phyloP scores from a whole-genome alignment of 208 protist species.

The Vickermania spadyakhi region DNA sequence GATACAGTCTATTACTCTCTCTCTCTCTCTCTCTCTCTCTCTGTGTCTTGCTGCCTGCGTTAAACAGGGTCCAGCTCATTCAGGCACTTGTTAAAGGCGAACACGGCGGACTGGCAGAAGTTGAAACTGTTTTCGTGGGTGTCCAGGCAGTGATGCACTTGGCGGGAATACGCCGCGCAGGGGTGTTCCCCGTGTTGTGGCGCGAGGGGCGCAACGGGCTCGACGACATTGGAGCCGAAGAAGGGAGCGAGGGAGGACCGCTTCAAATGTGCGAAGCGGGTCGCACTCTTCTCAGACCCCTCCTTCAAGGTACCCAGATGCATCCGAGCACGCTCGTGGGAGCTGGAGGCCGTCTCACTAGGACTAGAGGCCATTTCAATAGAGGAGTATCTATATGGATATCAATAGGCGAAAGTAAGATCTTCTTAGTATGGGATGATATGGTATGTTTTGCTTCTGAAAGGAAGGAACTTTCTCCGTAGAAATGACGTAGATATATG shows the following conservation, averaged over 20 bases:
- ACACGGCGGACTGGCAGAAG: conserved; percentile 58
- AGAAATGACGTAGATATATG: too few relatives aligned
- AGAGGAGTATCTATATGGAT: too few relatives aligned
- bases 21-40: conserved; percentile 1
- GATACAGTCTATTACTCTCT: neutral
- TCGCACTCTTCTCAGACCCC: conserved; percentile 17
- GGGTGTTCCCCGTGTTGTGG: conserved; percentile 20
- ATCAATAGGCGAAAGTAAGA: too few relatives aligned
- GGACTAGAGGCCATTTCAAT: too few relatives aligned
- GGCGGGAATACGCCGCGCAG: conserved; percentile 44
- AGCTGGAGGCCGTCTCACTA: conserved; percentile 2
- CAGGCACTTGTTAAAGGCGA: conserved; percentile 58
- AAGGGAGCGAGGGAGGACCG: conserved; percentile 64
- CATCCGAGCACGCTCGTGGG: conserved; percentile 24
- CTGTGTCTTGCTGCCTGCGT: neutral
- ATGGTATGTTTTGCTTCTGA: too few relatives aligned
- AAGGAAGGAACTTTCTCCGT: too few relatives aligned
- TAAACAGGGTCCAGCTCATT: conserved; percentile 18
- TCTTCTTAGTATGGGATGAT: too few relatives aligned
- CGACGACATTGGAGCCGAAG: conserved; percentile 59
- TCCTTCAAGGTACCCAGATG: conserved; percentile 14
- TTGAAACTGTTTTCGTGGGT: conserved; percentile 42
- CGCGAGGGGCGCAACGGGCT: conserved; percentile 20
- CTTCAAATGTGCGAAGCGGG: conserved; percentile 33
- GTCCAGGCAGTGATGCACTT: conserved; percentile 62